Evolutionary conservation across 2,329 filamentous ascomycete species (phyloP), one percentile per base, ranked within the genome.

Genomic region (Ceratocystis alfenasii): DNA sequence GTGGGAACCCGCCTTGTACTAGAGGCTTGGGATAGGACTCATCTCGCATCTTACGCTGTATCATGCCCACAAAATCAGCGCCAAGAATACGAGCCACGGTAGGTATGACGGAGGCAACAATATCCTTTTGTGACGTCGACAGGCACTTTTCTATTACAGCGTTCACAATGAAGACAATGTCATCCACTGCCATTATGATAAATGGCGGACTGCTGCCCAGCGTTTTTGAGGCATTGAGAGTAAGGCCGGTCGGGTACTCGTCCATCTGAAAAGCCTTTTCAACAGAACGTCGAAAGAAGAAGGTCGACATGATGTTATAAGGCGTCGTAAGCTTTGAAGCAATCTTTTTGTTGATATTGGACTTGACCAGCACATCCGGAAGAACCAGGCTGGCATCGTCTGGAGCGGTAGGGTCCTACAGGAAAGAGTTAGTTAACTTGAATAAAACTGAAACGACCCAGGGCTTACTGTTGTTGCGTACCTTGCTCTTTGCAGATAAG

Each of bases 81-180:
- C 88, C 86, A 3, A 99, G 82, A 0, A 99, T 87, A 44, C 90
- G 84, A 20, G 87, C 84, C 4, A 97, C 80, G 0, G 86, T 88
- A 1, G 91, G 88, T 30, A 96, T 77, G 5, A 95, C 88, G 66
- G 84, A 89, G 53, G 84, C 84, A 25, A 95, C 83, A 2, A 96
- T 86, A 20, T 87, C 81, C 70, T 86, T 81, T 73, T 96, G 92
- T 1, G 89, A 90, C 0, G 95, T 97, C 0, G 89, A 87, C 25
- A 97, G 79, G 0, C 90, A 89, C 69, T 93, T 87, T 69, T 95
- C 88, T 6, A 97, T 80, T 44, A 97, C 88, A 63, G 93, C 87
- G 73, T 95, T 95, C 73, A 96, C 89, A 71, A 99, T 96, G 76
- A 97, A 99, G 93, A 99, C 97, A 72, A 97, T 91, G 76, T 96